Evolutionary conservation across 2,329 filamentous ascomycete genomes (phyloP), one percentile per base, ranked within the genome.

Genomic region (Leptographium radiaticola): DNA sequence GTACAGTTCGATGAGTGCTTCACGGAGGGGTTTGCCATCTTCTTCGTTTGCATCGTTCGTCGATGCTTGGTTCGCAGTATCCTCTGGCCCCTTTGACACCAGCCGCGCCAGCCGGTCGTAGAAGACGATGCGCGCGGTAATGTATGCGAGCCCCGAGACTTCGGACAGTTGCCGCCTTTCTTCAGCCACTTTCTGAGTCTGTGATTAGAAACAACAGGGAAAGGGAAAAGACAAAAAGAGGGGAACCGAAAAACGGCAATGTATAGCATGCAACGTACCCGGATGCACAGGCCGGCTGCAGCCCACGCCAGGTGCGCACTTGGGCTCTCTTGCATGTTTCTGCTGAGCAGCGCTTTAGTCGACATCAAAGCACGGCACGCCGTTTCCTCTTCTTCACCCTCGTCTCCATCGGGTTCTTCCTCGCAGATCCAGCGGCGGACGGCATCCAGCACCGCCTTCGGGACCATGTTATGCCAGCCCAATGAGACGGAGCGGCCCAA

Each of bases 251-350:
- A n/a, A 43, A 51, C 5, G 10, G n/a, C n/a, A 45, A 45, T n/a
- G 30, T 10, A 39, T 6, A 44, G 30, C 40, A 45, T 6, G 50
- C 40, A 40, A 45, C 40, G 30, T 53, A 49, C 52, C 45, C 36
- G 45, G n/a, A 53, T 49, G 20, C 52, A 53, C 12, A 53, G 47
- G 31, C 45, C 15, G 38, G 43, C 46, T 49, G 52, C 52, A 15
- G 30, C 38, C 52, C 52, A 53, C 20, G 52, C 52, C 46, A 53
- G n/a, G 16, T 49, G 46, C 43, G 52, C 52, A 49, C 39, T 49
- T 13, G 45, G 45, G 46, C 31, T 44, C 39, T 49, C 31, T 38
- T 53, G 10, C 25, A 53, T 45, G 40, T 33, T 53, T 44, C 30
- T 53, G 10, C 13, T 53, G 44, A 53, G n/a, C 45, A 49, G 40